Evolutionary conservation across 148 eudicot species (phyloP).

Genomic region (Rhododendron vialii): DNA sequence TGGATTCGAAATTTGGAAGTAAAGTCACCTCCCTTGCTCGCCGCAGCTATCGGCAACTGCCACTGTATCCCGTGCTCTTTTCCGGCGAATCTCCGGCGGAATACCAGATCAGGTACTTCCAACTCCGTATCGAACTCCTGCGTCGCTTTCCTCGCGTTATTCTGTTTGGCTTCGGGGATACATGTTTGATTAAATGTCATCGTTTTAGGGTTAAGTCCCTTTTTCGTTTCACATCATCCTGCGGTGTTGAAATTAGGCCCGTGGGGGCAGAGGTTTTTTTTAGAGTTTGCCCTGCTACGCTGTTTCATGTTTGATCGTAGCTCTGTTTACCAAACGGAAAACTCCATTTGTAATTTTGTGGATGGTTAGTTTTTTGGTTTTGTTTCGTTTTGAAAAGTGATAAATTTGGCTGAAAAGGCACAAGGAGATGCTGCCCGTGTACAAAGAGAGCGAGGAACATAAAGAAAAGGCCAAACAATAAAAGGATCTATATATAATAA

Average conservation of each 20-base stretch:
- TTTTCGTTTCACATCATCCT: neutral
- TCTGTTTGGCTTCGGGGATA: neutral
- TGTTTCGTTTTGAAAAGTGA: neutral
- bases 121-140: neutral
- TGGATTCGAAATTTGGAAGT: neutral
- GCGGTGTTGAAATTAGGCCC: neutral
- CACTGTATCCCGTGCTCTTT: neutral
- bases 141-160: neutral
- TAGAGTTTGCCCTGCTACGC: neutral
- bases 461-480: neutral
- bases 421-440: neutral
- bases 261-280: neutral
- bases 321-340: neutral
- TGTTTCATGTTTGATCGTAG: neutral
- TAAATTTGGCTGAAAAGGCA: neutral
- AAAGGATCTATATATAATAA: neutral
- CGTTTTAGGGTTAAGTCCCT: neutral
- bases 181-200: neutral
- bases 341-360: neutral
- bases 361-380: neutral
- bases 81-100: neutral
- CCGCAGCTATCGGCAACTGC: neutral
- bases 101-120: constrained; percentile 13
- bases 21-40: neutral
- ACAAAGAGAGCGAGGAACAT: neutral